Percentiles rank a stretch among this genome's conserved stretches.
Evolutionary conservation across 2,329 filamentous ascomycete genomes (phyloP).

Genomic region (Raffaelea deltoideospora): DNA sequence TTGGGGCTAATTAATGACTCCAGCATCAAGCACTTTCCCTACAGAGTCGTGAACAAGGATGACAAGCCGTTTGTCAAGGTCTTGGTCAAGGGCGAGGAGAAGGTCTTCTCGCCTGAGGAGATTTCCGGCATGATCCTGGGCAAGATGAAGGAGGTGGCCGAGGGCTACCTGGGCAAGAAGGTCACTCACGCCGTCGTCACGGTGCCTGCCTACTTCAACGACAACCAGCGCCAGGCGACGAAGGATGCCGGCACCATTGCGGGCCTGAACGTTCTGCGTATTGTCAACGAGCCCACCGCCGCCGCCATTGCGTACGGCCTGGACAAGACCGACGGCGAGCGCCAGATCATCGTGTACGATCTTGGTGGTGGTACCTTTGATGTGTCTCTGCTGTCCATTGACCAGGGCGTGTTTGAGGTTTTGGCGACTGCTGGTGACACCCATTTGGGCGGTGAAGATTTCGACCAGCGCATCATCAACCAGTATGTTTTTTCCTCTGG

Average conservation of each 20-base stretch:
- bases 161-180: slow-evolving; percentile 67
- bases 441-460: slow-evolving; percentile 96
- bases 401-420: slow-evolving; percentile 88
- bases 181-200: slow-evolving; percentile 83
- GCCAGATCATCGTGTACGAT: slow-evolving; percentile 87
- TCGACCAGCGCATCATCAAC: slow-evolving; percentile 94
- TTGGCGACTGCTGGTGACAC: slow-evolving; percentile 92
- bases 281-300: slow-evolving; percentile 92
- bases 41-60: slow-evolving; percentile 79
- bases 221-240: slow-evolving; percentile 91
- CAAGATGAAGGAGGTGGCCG: slow-evolving; percentile 52
- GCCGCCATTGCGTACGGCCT: slow-evolving; percentile 91
- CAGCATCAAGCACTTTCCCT: slow-evolving; percentile 89
- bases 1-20: too few species aligned
- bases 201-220: slow-evolving; percentile 96
- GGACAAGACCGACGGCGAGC: slow-evolving; percentile 70
- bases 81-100: slow-evolving; percentile 37
- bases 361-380: slow-evolving; percentile 90
- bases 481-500: slow-evolving; percentile 21
- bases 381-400: slow-evolving; percentile 84
- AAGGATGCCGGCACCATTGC: slow-evolving; percentile 90
- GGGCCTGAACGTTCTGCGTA: slow-evolving; percentile 86
- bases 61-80: slow-evolving; percentile 80
- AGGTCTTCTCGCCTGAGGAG: slow-evolving; percentile 47
- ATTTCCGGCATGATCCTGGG: slow-evolving; percentile 45